Percentiles rank a stretch among this genome's conserved stretches.
These are phyloP conservation scores for Suillus cothurnatus DNA, from an alignment of 768 basidiomycete genomes.

Conservation along the genomic window DNA sequence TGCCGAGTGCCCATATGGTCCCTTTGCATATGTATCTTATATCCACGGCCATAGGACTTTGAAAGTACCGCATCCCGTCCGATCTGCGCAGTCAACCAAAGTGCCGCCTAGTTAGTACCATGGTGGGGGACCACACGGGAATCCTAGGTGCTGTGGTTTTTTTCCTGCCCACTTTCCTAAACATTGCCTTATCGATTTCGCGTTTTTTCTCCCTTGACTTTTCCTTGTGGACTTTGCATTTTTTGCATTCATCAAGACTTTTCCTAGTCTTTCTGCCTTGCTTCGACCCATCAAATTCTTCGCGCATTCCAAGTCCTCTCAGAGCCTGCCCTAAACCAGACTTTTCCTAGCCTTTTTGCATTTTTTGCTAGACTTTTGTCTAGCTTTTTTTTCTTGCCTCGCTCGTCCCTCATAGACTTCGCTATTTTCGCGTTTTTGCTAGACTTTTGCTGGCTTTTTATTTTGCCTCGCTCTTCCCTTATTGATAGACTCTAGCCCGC, in stretches of 20 bases:
- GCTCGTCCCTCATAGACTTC: too few relatives aligned
- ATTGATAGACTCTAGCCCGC: too few relatives aligned
- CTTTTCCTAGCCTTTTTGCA: too few relatives aligned
- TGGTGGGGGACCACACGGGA: constrained; percentile 51
- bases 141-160: constrained; percentile 4
- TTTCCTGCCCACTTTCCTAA: background rate
- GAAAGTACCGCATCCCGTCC: constrained; percentile 60
- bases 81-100: constrained; percentile 67
- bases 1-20: background rate
- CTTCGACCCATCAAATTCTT: too few relatives aligned
- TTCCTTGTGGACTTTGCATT: background rate
- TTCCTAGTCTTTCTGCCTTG: background rate
- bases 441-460: too few relatives aligned
- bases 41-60: constrained; percentile 52
- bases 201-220: too few relatives aligned
- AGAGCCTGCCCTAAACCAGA: too few relatives aligned
- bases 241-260: background rate
- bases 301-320: background rate
- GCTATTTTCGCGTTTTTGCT: too few relatives aligned
- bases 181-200: too few relatives aligned
- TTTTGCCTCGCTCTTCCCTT: too few relatives aligned
- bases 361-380: too few relatives aligned
- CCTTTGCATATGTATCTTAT: constrained; percentile 3
- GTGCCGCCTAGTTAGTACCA: constrained; percentile 67
- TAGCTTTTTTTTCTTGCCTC: too few relatives aligned